These are phyloP conservation scores for Ceriops decandra DNA, from an alignment of 345 rosid species.

Conservation along the genomic window DNA sequence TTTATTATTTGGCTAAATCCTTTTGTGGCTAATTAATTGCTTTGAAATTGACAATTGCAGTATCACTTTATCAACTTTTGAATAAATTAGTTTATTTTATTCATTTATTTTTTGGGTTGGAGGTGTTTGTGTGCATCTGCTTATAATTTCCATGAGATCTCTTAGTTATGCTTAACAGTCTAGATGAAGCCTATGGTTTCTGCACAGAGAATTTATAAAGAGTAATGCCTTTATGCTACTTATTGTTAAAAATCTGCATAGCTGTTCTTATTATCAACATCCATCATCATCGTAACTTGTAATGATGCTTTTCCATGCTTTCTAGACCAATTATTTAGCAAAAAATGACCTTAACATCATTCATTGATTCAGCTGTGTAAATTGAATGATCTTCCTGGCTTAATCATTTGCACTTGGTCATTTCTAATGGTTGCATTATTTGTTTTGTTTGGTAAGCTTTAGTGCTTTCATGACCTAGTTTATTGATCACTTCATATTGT, in stretches of 20 bases:
- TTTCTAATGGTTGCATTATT: neutral
- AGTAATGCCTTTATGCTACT: no score
- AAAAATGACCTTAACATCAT: neutral
- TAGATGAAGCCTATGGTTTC: no score
- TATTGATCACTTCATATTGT: conserved; percentile 4
- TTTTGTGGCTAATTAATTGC: neutral
- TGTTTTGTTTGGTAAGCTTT: neutral
- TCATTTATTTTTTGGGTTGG: neutral
- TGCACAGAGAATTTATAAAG: no score
- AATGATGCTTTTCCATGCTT: neutral
- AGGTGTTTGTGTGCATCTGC: neutral
- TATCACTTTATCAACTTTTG: no score
- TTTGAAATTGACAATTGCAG: neutral
- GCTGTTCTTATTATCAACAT: neutral
- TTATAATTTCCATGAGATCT: neutral
- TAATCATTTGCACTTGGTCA: neutral
- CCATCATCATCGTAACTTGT: neutral
- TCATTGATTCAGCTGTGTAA: neutral
- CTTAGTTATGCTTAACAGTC: neutral
- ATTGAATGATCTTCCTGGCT: neutral
- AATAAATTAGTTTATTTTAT: neutral
- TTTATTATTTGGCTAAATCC: neutral
- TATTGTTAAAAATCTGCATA: neutral
- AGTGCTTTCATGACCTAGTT: neutral
- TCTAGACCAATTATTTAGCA: neutral